phyloP scores from a whole-genome alignment of 202 grass and related monocot species.

The Musa balbisiana region DNA sequence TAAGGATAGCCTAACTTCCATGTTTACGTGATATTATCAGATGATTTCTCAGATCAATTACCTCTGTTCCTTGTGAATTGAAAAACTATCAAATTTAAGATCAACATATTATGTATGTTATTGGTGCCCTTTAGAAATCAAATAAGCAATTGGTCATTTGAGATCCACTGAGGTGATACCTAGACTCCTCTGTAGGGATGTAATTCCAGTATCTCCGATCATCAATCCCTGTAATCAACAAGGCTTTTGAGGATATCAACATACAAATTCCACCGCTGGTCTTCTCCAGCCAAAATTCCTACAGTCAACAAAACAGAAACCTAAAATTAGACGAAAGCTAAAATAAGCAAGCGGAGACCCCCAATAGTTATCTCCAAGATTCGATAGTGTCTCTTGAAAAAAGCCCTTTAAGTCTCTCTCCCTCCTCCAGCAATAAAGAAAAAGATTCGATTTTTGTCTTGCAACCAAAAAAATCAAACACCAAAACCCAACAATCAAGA shows the following conservation, averaged over 20 bases:
- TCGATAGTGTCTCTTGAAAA: background rate
- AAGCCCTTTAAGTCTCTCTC: background rate
- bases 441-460: background rate
- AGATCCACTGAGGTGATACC: conserved; percentile 29
- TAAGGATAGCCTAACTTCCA: background rate
- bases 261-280: conserved; percentile 61
- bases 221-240: conserved; percentile 80
- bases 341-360: background rate
- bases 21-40: background rate
- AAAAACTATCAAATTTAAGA: background rate
- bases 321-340: conserved; percentile 3
- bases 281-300: conserved; percentile 93
- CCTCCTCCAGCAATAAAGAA: background rate
- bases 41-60: background rate
- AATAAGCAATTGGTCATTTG: background rate
- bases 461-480: background rate
- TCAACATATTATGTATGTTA: background rate
- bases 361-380: too few relatives aligned
- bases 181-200: conserved; percentile 71
- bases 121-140: background rate
- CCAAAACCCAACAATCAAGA: background rate
- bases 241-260: conserved; percentile 61
- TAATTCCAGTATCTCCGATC: conserved; percentile 86
- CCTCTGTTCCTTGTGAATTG: background rate
- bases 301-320: conserved; percentile 9